Evolutionary conservation across 345 rosid species (phyloP), one percentile per base, ranked within the genome.

Genomic region (Combretum micranthum): DNA sequence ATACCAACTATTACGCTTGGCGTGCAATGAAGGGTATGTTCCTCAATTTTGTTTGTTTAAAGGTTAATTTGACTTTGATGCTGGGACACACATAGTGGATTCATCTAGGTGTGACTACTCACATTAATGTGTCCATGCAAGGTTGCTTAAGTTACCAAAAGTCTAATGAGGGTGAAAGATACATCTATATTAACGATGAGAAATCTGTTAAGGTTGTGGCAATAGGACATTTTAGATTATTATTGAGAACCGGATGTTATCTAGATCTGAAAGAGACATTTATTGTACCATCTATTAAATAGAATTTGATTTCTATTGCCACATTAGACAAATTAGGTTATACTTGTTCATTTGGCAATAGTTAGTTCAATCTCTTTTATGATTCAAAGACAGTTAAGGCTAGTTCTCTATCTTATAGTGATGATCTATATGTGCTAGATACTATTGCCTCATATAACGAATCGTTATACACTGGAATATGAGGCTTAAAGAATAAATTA

Each of bases 31-130:
- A 45, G 10, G 48, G 48, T 45, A n/a, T 45, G 48, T 3, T 13
- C 9, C 15, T 45, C 9, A 13, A 13, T 45, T 45, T 45, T 2
- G 48, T 45, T n/a, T 45, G 10, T 45, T 45, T n/a, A 2, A 10
- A 45, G 48, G 48, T 45, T 45, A 45, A 45, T 45, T 45, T 45
- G n/a, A n/a, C n/a, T n/a, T n/a, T n/a, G n/a, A n/a, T n/a, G n/a
- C n/a, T n/a, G n/a, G n/a, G n/a, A n/a, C 5, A 45, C 16, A 45
- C 17, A 2, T n/a, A 45, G 48, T 45, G 17, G 16, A 13, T 45
- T 2, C 4, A 45, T 25, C 5, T 25, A 25, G 32, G 32, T 25
- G 5, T 5, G 5, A 25, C 32, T 2, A 25, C 5, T 2, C 48
- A 45, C 10, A 45, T 45, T 3, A 45, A n/a, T 45, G 48, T 45